Percentiles rank a stretch among this genome's conserved stretches.
phyloP scores from a whole-genome alignment of 345 rosid genomes.

The Corchorus capsularis region DNA sequence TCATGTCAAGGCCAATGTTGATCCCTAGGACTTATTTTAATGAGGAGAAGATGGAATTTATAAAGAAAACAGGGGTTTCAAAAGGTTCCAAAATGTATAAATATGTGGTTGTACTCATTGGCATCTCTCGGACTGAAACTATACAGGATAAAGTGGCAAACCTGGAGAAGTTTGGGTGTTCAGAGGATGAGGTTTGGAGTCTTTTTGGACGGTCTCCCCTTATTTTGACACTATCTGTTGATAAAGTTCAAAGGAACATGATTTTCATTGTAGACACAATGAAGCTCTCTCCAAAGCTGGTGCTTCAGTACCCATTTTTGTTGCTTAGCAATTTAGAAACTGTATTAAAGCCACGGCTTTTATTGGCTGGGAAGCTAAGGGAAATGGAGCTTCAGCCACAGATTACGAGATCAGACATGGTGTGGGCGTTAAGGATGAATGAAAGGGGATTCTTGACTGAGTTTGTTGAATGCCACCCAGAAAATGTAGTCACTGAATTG shows the following conservation, averaged over 20 bases:
- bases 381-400: conserved; percentile 64
- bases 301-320: conserved; percentile 56
- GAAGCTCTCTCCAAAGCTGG: conserved; percentile 56
- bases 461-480: conserved; percentile 59
- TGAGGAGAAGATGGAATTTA: conserved; percentile 63
- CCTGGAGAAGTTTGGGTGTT: conserved; percentile 68
- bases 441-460: conserved; percentile 60
- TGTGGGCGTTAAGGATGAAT: conserved; percentile 67
- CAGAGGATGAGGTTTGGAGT: conserved; percentile 66
- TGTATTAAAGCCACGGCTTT: conserved; percentile 58
- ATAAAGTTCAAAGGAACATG: conserved; percentile 90
- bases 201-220: conserved; percentile 61
- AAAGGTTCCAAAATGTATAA: conserved; percentile 71
- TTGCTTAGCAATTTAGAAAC: conserved; percentile 63
- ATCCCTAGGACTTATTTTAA: conserved; percentile 65
- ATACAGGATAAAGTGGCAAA: conserved; percentile 65
- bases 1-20: conserved; percentile 68
- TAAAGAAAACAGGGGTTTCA: conserved; percentile 52
- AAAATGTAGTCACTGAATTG: conserved; percentile 54
- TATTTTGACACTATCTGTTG: conserved; percentile 63
- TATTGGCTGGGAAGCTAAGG: conserved; percentile 54
- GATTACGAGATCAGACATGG: conserved; percentile 34
- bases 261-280: conserved; percentile 65
- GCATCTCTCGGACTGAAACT: conserved; percentile 71
- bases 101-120: conserved; percentile 58